Percentiles rank a stretch among this genome's conserved stretches.
phyloP scores from a whole-genome alignment of 2,329 filamentous ascomycete genomes.

The Penicillium sp. region DNA sequence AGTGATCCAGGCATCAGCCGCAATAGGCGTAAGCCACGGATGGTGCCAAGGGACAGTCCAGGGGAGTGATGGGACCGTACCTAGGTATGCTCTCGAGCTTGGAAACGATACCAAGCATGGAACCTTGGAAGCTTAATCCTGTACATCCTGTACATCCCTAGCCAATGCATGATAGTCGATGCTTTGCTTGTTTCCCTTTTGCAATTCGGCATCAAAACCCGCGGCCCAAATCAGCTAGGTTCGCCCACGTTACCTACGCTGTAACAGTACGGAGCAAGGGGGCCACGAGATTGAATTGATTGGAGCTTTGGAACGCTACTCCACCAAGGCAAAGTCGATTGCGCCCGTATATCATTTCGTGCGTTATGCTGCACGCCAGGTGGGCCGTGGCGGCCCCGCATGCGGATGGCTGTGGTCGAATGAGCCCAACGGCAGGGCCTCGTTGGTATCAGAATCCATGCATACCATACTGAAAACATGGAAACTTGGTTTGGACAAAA shows the following conservation, averaged over 20 bases:
- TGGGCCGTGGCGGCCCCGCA: conserved; percentile 20
- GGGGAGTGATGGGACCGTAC: background rate
- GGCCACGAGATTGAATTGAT: background rate
- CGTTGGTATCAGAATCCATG: conserved; percentile 11
- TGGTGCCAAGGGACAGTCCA: conserved; percentile 4
- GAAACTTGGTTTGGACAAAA: background rate
- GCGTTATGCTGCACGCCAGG: conserved; percentile 13
- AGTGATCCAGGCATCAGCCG: conserved; percentile 1
- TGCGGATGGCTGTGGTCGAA: conserved; percentile 17
- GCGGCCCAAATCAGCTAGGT: background rate
- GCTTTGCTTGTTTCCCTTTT: background rate
- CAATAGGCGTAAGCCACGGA: conserved; percentile 9
- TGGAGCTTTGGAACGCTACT: background rate
- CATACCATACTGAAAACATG: conserved; percentile 2
- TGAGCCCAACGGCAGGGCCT: conserved; percentile 2
- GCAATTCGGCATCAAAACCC: no score
- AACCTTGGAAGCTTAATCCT: background rate
- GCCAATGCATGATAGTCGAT: background rate
- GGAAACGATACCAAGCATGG: background rate
- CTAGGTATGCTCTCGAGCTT: background rate
- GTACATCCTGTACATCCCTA: no score
- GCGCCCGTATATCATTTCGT: conserved; percentile 15
- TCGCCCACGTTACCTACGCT: background rate
- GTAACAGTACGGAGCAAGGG: background rate
- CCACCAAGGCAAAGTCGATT: conserved; percentile 5